phyloP scores from a whole-genome alignment of 805 yeast species.

The Groenewaldozyma salmanticensis region DNA sequence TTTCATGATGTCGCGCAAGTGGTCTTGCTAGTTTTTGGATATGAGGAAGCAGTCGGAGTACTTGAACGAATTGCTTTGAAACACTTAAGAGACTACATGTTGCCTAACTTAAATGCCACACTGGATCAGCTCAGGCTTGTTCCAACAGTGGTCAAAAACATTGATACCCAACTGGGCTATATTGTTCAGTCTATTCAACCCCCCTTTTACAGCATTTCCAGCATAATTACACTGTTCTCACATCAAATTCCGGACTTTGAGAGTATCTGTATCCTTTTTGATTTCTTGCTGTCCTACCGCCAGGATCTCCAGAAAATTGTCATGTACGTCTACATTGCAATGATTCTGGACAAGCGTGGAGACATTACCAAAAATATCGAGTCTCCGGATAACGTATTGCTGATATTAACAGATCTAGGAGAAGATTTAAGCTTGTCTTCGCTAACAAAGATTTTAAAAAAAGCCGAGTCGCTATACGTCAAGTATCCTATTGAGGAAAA shows the following conservation, averaged over 20 bases:
- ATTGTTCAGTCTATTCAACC: conserved; percentile 31
- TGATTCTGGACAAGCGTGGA: conserved; percentile 32
- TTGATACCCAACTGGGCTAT: conserved; percentile 38
- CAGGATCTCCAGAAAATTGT: no score
- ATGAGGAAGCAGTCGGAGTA: conserved; percentile 25
- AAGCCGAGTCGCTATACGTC: no score
- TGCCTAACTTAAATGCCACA: conserved; percentile 56
- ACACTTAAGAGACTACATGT: conserved; percentile 79
- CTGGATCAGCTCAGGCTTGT: conserved; percentile 56
- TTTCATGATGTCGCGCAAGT: conserved; percentile 79
- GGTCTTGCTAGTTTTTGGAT: conserved; percentile 43
- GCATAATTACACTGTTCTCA: conserved; percentile 66
- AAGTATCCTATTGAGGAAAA: no score
- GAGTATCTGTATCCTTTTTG: conserved; percentile 56
- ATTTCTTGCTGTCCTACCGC: no score
- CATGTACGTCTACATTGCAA: conserved; percentile 49
- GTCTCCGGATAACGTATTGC: no score
- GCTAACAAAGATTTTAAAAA: no score
- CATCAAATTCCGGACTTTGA: conserved; percentile 51
- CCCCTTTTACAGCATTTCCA: conserved; percentile 65
- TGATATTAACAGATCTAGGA: no score
- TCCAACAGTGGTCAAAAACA: conserved; percentile 44
- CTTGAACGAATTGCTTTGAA: conserved; percentile 48
- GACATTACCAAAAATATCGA: conserved; percentile 31
- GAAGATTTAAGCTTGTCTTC: no score